These are phyloP conservation scores for Elongisporangium undulatum DNA, from an alignment of 352 stramenopile genomes.

Conservation along the genomic window DNA sequence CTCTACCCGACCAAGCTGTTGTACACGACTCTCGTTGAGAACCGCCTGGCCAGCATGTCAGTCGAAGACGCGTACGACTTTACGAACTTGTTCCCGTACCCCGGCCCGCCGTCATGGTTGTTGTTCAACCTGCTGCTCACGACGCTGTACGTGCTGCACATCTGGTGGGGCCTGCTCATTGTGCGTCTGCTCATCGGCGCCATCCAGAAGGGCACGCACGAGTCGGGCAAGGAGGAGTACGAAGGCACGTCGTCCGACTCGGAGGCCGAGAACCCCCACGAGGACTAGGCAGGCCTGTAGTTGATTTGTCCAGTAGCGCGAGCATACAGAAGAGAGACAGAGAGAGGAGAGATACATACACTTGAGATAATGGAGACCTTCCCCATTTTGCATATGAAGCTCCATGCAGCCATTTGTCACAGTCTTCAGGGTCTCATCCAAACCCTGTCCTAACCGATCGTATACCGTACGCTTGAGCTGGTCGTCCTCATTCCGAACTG, in stretches of 20 bases:
- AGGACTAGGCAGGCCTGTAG: conserved; percentile 29
- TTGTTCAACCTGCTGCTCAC: conserved; percentile 78
- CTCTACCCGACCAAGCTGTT: conserved; percentile 79
- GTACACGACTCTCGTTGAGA: conserved; percentile 72
- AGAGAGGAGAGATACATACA: neutral
- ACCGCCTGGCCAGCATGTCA: conserved; percentile 70
- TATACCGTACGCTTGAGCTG: neutral
- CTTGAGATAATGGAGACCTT: neutral
- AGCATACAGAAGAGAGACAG: neutral
- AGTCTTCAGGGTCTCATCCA: neutral
- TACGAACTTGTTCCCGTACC: conserved; percentile 55
- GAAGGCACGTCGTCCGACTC: conserved; percentile 79
- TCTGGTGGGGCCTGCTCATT: conserved; percentile 82
- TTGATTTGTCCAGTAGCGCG: neutral
- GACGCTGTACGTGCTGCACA: conserved; percentile 73
- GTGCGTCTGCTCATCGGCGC: conserved; percentile 62
- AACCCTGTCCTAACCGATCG: neutral
- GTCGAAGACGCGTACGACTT: conserved; percentile 67
- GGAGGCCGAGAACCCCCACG: conserved; percentile 57
- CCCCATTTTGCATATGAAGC: neutral
- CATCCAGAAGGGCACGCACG: conserved; percentile 70
- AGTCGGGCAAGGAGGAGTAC: conserved; percentile 82
- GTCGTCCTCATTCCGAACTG: neutral
- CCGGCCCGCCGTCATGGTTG: conserved; percentile 75
- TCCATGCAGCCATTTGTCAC: neutral